These are phyloP conservation scores for Hippophae tibetana DNA, from an alignment of 306 rosid species.

Conservation along the genomic window DNA sequence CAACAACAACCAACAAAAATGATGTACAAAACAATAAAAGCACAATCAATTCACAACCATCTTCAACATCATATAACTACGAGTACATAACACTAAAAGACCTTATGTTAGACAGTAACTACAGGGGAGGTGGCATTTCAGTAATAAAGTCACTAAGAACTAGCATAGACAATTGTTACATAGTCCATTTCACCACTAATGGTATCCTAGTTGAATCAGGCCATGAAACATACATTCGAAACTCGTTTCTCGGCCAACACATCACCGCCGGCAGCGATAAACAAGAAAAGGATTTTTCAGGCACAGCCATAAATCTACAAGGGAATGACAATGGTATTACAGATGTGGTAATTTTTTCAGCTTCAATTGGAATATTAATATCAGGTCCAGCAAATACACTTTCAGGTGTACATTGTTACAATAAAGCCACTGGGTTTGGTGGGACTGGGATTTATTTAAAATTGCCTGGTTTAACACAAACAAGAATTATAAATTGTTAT, in stretches of 20 bases:
- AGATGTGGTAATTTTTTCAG: constrained; percentile 80
- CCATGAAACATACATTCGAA: constrained; percentile 78
- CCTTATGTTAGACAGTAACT: constrained; percentile 68
- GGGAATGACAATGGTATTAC: constrained; percentile 82
- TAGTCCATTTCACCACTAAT: constrained; percentile 67
- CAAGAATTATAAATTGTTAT: constrained; percentile 72
- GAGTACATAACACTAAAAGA: constrained; percentile 67
- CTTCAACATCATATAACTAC: constrained; percentile 54
- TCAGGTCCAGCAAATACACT: constrained; percentile 63
- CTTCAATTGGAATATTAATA: constrained; percentile 52
- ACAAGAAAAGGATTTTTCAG: constrained; percentile 53
- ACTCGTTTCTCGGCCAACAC: constrained; percentile 83
- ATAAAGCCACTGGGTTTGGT: constrained; percentile 86
- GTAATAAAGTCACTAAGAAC: constrained; percentile 69
- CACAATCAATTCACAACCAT: constrained; percentile 19
- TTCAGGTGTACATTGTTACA: constrained; percentile 83
- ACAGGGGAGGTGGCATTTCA: constrained; percentile 74
- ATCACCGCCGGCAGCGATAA: constrained; percentile 70
- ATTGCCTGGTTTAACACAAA: constrained; percentile 66
- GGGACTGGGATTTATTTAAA: constrained; percentile 69
- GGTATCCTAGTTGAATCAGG: constrained; percentile 67
- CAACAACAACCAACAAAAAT: constrained; percentile 11
- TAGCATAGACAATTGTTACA: constrained; percentile 76
- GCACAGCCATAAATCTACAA: constrained; percentile 55
- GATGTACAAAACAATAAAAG: background rate